A percentile compares a stretch with the other conserved stretches of the same genome.
Conservation (phyloP, 2,329 filamentous ascomycete genomes). For the Sporothrix inflata region DNA sequence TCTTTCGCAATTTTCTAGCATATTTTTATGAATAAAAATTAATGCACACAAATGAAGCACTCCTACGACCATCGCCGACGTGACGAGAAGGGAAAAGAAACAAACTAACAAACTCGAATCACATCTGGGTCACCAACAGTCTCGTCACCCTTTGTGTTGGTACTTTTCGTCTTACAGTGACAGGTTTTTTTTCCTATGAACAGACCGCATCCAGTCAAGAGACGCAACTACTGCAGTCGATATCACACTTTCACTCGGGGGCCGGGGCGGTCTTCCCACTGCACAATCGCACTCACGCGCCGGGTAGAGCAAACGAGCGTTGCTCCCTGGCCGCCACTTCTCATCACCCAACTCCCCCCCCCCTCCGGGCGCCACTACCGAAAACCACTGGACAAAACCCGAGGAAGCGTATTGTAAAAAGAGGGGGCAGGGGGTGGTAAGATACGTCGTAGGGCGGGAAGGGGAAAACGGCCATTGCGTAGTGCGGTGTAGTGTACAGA, state of each 20-base stretch:
- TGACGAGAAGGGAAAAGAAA: neutral
- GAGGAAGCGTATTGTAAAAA: no score
- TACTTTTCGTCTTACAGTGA: no score
- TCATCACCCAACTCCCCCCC: neutral
- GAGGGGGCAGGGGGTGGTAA: neutral
- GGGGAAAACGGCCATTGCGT: conserved; percentile 13
- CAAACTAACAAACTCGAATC: neutral
- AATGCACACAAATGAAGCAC: conserved; percentile 2
- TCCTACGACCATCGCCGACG: no score
- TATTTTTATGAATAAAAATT: neutral
- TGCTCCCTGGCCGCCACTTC: neutral
- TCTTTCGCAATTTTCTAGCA: neutral
- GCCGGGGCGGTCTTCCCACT: neutral
- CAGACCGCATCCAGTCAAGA: neutral
- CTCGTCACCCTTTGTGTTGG: neutral
- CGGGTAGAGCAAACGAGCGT: no score
- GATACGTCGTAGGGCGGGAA: neutral
- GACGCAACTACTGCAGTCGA: conserved; percentile 9
- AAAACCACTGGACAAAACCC: neutral
- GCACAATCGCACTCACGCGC: neutral
- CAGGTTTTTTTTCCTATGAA: neutral
- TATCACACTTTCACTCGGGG: conserved; percentile 2
- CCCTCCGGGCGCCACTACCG: conserved; percentile 9
- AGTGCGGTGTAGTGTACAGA: neutral
- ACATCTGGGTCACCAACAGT: neutral